These are phyloP conservation scores for Berkeleyomyces basicola DNA, from an alignment of 2,329 filamentous ascomycete genomes.

Conservation along the genomic window DNA sequence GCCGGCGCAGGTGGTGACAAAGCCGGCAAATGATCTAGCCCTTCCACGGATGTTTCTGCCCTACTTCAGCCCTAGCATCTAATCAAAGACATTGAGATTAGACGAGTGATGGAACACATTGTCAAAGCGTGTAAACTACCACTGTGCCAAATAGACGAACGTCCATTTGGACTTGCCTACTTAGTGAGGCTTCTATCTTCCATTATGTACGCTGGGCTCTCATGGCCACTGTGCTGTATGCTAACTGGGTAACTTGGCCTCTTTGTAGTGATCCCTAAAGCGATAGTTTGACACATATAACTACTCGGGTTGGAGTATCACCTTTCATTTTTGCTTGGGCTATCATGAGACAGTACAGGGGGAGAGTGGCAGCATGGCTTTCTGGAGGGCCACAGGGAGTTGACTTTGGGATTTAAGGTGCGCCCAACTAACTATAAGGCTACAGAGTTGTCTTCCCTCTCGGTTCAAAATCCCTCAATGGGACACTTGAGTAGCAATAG, in stretches of 20 bases:
- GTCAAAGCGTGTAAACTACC: background rate
- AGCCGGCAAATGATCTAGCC: conserved; percentile 9
- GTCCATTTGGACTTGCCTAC: too few species aligned
- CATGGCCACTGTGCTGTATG: too few species aligned
- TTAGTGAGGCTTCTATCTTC: too few species aligned
- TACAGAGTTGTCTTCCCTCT: background rate
- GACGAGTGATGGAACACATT: background rate
- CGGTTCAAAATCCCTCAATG: too few species aligned
- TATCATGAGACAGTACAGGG: background rate
- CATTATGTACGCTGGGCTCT: too few species aligned
- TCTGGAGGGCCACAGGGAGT: background rate
- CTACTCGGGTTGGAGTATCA: too few species aligned
- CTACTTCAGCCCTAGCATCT: background rate
- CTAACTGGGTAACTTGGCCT: too few species aligned
- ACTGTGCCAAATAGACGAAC: too few species aligned
- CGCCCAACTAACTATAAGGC: too few species aligned
- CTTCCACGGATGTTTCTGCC: background rate
- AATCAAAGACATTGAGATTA: background rate
- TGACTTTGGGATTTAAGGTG: background rate
- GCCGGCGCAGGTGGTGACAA: conserved; percentile 15
- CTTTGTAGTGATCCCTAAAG: too few species aligned
- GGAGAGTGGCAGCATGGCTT: background rate
- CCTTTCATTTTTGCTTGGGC: background rate
- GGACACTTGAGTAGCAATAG: too few species aligned
- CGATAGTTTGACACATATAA: too few species aligned